Conservation (phyloP, 139 green algal genomes). For the Closterium sp. region DNA sequence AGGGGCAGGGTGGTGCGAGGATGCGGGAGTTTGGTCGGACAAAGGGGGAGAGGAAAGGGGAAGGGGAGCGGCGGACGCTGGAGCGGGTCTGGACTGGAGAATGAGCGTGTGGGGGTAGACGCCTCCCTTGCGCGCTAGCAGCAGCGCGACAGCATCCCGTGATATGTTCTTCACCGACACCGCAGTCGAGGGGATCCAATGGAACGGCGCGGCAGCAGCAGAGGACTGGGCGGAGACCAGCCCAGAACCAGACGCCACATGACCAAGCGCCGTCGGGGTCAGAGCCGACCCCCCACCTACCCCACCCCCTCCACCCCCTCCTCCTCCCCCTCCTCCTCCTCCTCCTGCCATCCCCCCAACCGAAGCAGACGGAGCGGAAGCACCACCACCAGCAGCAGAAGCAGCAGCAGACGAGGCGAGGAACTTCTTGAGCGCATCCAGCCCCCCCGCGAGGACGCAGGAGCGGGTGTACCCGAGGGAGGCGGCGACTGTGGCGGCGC, state of each 20-base stretch:
- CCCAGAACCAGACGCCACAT: too few species aligned
- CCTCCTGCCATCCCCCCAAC: not conserved
- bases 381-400: not conserved
- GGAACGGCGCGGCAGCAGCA: not conserved
- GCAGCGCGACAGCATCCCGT: conserved; percentile 11
- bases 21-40: too few species aligned
- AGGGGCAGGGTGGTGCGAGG: not conserved
- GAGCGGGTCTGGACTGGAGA: not conserved
- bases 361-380: not conserved
- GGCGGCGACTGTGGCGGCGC: conserved; percentile 18
- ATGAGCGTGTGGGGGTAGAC: not conserved
- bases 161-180: not conserved
- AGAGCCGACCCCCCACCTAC: too few species aligned
- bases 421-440: not conserved
- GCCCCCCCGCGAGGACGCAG: not conserved
- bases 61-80: not conserved
- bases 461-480: conserved; percentile 42
- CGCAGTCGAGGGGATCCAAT: not conserved
- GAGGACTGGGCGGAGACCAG: too few species aligned
- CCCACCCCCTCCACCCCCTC: too few species aligned
- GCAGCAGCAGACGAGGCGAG: not conserved
- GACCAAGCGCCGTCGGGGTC: too few species aligned
- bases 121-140: not conserved
- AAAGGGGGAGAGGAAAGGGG: not conserved
- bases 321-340: too few species aligned